These are phyloP conservation scores for Ramaria sp. DNA, from an alignment of 768 basidiomycete genomes.

Conservation along the genomic window DNA sequence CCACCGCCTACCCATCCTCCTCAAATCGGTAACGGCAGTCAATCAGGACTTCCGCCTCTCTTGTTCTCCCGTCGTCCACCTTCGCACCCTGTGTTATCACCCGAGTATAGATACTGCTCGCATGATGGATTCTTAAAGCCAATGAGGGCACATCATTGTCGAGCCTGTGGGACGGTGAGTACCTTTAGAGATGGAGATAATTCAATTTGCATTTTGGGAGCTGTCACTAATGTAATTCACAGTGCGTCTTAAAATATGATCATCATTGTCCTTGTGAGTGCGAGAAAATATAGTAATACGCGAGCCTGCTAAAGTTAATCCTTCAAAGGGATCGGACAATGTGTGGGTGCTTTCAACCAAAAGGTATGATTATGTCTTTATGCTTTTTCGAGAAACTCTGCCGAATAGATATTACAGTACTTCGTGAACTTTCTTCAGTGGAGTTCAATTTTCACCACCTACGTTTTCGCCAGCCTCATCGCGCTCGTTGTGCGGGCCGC, in stretches of 20 bases:
- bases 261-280: conserved; percentile 82
- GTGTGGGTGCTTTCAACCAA: conserved; percentile 87
- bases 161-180: conserved; percentile 70
- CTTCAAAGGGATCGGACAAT: conserved; percentile 76
- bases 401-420: conserved; percentile 38
- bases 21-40: not conserved
- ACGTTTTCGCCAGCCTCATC: conserved; percentile 51
- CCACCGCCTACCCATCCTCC: not conserved
- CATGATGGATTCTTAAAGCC: conserved; percentile 62
- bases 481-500: conserved; percentile 32
- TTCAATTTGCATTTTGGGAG: not conserved
- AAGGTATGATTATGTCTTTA: conserved; percentile 37
- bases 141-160: conserved; percentile 68
- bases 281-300: not conserved
- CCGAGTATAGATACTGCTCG: conserved; percentile 57
- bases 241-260: conserved; percentile 79
- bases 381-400: not conserved
- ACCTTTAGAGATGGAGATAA: not conserved
- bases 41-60: conserved; percentile 11
- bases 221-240: not conserved
- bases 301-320: not conserved
- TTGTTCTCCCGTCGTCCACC: conserved; percentile 24
- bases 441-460: conserved; percentile 45
- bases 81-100: conserved; percentile 37
- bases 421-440: conserved; percentile 77